phyloP scores from a whole-genome alignment of 2,329 filamentous ascomycete genomes.

The Hymenoscyphus scutula region DNA sequence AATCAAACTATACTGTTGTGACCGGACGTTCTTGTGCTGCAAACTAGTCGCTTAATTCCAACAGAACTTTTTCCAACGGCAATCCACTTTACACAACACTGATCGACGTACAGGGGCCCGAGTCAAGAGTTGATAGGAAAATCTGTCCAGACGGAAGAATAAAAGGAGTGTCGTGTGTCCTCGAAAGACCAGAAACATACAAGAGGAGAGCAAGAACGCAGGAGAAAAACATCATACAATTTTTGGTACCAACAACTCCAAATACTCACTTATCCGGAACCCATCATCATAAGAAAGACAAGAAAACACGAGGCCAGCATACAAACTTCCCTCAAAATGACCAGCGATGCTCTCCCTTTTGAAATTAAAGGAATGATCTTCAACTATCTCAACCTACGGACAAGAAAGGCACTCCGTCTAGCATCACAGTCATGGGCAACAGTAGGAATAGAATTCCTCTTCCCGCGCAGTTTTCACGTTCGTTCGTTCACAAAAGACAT shows the following conservation, averaged over 20 bases:
- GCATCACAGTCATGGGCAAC: constrained; percentile 19
- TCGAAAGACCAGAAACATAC: not conserved
- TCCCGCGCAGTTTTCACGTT: not conserved
- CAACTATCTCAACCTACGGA: constrained; percentile 15
- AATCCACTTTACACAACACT: not conserved
- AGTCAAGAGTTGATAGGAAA: not conserved
- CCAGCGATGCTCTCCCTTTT: constrained; percentile 15
- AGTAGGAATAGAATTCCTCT: constrained; percentile 7
- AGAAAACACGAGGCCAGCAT: not conserved
- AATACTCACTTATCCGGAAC: not conserved
- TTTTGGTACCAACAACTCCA: not conserved
- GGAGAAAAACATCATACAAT: not conserved
- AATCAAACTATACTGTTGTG: not conserved
- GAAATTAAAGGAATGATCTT: constrained; percentile 23
- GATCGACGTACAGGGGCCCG: not conserved
- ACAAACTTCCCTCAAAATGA: constrained; percentile 8
- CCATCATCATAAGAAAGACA: not conserved
- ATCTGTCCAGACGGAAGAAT: not conserved
- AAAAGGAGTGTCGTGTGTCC: not conserved
- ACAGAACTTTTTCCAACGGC: not conserved
- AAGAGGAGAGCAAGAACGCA: not conserved
- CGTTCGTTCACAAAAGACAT: not conserved
- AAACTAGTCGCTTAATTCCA: not conserved
- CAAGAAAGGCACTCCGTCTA: constrained; percentile 17
- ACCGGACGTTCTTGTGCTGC: not conserved